A percentile compares a stretch with the other conserved stretches of the same genome.
phyloP scores from a whole-genome alignment of 2,329 filamentous ascomycete genomes.

The Penicillium sp. region DNA sequence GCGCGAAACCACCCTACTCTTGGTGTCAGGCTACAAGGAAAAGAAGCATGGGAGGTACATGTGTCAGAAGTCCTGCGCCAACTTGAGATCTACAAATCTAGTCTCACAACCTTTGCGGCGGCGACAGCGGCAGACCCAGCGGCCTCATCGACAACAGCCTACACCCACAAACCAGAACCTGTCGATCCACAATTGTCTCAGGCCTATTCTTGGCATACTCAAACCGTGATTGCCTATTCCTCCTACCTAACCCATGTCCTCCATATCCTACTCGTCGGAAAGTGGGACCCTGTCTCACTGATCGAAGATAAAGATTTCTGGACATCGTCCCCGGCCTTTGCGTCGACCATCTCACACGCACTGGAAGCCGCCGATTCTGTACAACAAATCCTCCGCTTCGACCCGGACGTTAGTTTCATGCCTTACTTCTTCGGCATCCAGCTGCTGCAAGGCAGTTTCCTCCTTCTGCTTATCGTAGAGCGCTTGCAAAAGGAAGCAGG shows the following conservation, averaged over 20 bases:
- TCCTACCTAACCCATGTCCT: conserved; percentile 92
- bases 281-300: conserved; percentile 93
- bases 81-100: conserved; percentile 77
- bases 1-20: conserved; percentile 85
- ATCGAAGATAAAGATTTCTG: conserved; percentile 91
- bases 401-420: conserved; percentile 92
- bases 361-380: conserved; percentile 87
- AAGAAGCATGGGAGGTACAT: conserved; percentile 77
- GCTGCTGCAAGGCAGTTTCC: conserved; percentile 83
- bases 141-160: conserved; percentile 45
- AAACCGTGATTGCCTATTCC: conserved; percentile 83
- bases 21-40: conserved; percentile 69
- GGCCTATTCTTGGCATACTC: conserved; percentile 61
- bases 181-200: conserved; percentile 32
- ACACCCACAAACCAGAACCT: conserved; percentile 59
- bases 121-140: conserved; percentile 30
- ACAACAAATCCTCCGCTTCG: conserved; percentile 81
- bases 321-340: conserved; percentile 87
- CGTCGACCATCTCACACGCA: conserved; percentile 82
- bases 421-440: conserved; percentile 97
- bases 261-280: conserved; percentile 86
- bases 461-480: conserved; percentile 83
- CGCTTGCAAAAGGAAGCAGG: conserved; percentile 83
- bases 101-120: conserved; percentile 53
- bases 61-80: conserved; percentile 76